phyloP scores from a whole-genome alignment of 306 rosid genomes.

The Geum urbanum region DNA sequence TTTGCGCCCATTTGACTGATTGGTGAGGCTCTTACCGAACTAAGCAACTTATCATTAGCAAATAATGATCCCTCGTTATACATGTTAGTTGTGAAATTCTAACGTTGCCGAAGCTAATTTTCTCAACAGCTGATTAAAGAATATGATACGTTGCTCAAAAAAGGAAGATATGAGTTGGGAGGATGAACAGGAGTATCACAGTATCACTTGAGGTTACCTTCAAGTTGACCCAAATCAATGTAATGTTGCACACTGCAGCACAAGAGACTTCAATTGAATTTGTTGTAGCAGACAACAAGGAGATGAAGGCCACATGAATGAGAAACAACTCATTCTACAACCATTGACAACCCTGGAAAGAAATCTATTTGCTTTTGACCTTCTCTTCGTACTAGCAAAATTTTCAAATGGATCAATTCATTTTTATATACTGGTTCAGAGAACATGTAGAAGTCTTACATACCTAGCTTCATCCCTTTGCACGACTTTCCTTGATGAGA shows the following conservation, averaged over 20 bases:
- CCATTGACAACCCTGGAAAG: neutral
- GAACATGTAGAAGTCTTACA: neutral
- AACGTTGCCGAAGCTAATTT: too few relatives aligned
- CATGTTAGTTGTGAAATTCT: too few relatives aligned
- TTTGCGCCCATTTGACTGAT: neutral
- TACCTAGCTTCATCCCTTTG: conserved; percentile 19
- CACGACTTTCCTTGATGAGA: conserved; percentile 46
- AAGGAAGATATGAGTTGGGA: too few relatives aligned
- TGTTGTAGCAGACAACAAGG: neutral
- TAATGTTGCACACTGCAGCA: neutral
- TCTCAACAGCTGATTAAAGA: too few relatives aligned
- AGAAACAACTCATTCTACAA: neutral
- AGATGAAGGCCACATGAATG: neutral
- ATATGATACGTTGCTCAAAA: too few relatives aligned
- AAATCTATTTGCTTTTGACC: neutral
- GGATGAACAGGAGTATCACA: too few relatives aligned
- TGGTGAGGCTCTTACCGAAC: neutral
- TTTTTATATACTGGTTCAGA: neutral
- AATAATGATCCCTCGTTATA: neutral
- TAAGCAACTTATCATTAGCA: neutral
- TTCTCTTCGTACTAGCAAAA: neutral
- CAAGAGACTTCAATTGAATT: neutral
- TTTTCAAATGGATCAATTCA: neutral
- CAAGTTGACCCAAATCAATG: neutral
- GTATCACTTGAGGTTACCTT: neutral